Evolutionary conservation across 2,329 filamentous ascomycete species (phyloP).

Genomic region (Cercospora sesami): DNA sequence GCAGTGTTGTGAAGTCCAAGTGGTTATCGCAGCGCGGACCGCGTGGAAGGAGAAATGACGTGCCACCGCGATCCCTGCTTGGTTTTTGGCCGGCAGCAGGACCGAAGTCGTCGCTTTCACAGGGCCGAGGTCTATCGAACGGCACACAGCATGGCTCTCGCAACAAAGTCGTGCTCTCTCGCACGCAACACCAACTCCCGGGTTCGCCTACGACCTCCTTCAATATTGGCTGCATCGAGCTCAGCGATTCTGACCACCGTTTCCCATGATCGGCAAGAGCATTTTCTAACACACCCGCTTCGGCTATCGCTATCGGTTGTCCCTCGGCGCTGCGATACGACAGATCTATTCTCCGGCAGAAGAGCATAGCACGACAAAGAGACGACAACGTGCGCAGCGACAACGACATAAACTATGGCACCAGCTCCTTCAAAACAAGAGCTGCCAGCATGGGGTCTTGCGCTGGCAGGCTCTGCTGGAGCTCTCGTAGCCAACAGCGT

Average conservation of each 20-base stretch:
- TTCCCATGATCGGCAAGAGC: neutral
- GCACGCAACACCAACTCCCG: neutral
- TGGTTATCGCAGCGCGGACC: neutral
- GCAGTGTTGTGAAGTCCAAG: neutral
- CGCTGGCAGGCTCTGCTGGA: constrained; percentile 86
- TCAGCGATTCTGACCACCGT: neutral
- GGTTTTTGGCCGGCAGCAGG: constrained; percentile 3
- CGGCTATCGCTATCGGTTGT: constrained; percentile 8
- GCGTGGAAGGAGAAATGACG: neutral
- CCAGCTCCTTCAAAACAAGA: constrained; percentile 47
- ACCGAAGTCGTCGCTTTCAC: constrained; percentile 3
- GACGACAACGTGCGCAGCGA: neutral
- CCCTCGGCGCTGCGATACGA: neutral
- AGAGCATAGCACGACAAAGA: neutral
- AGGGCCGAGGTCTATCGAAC: constrained; percentile 6
- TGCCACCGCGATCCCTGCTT: neutral
- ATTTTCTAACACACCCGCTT: neutral
- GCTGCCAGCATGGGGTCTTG: constrained; percentile 88
- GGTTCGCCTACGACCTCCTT: neutral
- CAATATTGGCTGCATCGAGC: neutral
- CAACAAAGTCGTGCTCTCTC: neutral
- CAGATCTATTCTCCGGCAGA: neutral
- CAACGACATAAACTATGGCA: constrained; percentile 21
- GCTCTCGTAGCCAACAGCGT: constrained; percentile 92
- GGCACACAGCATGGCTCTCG: constrained; percentile 4